These are phyloP conservation scores for Aspergillus quadricinctus DNA, from an alignment of 2,329 filamentous ascomycete species.

Conservation along the genomic window DNA sequence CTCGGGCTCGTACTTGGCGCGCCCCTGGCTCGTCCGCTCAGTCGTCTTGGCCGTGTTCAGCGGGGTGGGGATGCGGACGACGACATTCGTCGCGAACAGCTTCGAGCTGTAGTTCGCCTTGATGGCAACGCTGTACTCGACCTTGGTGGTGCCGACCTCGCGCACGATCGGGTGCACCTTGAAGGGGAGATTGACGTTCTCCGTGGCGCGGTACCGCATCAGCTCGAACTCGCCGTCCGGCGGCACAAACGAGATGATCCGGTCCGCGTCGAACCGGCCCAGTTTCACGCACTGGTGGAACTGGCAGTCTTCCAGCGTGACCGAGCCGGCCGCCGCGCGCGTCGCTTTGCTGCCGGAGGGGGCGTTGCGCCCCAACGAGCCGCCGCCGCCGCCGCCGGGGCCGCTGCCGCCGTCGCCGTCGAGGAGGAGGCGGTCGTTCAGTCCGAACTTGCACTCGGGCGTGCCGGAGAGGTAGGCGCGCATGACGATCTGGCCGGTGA, in stretches of 20 bases:
- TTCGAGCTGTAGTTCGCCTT: conserved; percentile 96
- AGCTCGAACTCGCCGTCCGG: conserved; percentile 97
- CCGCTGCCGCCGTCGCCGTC: conserved; percentile 60
- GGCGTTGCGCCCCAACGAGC: conserved; percentile 50
- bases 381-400: conserved; percentile 61
- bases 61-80: conserved; percentile 90
- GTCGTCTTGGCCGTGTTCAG: conserved; percentile 93
- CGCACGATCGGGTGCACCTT: conserved; percentile 99
- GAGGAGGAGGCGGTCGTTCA: conserved; percentile 92
- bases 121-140: conserved; percentile 97
- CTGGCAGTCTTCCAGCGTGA: conserved; percentile 95
- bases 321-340: conserved; percentile 89
- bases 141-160: conserved; percentile 92
- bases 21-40: conserved; percentile 89
- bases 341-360: conserved; percentile 70
- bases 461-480: conserved; percentile 94
- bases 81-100: conserved; percentile 93
- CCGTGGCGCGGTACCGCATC: conserved; percentile 96
- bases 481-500: conserved; percentile 98
- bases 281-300: conserved; percentile 99
- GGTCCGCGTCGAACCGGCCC: conserved; percentile 91
- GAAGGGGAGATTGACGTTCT: conserved; percentile 98
- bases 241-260: conserved; percentile 95
- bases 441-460: conserved; percentile 96
- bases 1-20: conserved; percentile 96